Evolutionary conservation across 2,329 filamentous ascomycete genomes (phyloP).

Genomic region (Penicillium brasilianum): DNA sequence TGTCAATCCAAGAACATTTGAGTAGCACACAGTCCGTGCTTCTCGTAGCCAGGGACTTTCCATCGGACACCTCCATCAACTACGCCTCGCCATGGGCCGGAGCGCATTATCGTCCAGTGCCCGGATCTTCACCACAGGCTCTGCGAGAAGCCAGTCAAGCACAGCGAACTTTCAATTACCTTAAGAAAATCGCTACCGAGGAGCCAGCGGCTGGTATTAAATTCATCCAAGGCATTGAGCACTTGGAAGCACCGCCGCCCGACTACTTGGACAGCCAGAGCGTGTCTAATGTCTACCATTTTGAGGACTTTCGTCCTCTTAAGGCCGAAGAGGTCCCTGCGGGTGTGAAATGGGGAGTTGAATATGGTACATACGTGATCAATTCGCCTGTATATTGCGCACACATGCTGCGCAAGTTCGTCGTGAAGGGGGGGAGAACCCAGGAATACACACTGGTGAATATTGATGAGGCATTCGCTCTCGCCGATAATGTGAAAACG

Average conservation of each 20-base stretch:
- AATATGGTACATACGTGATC: conserved; percentile 49
- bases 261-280: conserved; percentile 40
- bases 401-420: conserved; percentile 48
- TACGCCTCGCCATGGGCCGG: conserved; percentile 55
- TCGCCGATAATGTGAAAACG: conserved; percentile 40
- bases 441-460: conserved; percentile 36
- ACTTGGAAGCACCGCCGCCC: conserved; percentile 46
- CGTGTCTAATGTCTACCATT: conserved; percentile 39
- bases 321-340: conserved; percentile 35
- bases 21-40: conserved; percentile 39
- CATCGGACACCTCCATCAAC: conserved; percentile 46
- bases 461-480: conserved; percentile 45
- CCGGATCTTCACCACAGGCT: conserved; percentile 43
- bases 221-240: conserved; percentile 48
- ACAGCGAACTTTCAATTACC: conserved; percentile 44
- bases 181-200: conserved; percentile 42
- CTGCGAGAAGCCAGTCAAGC: conserved; percentile 45
- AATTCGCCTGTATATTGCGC: conserved; percentile 53
- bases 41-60: conserved; percentile 49
- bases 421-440: conserved; percentile 44
- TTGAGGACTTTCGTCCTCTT: conserved; percentile 45
- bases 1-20: conserved; percentile 40
- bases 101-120: conserved; percentile 54
- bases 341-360: conserved; percentile 48
- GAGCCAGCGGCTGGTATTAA: conserved; percentile 46